Conservation (phyloP, 2,329 filamentous ascomycete species). For the Cordyceps pruinosa region DNA sequence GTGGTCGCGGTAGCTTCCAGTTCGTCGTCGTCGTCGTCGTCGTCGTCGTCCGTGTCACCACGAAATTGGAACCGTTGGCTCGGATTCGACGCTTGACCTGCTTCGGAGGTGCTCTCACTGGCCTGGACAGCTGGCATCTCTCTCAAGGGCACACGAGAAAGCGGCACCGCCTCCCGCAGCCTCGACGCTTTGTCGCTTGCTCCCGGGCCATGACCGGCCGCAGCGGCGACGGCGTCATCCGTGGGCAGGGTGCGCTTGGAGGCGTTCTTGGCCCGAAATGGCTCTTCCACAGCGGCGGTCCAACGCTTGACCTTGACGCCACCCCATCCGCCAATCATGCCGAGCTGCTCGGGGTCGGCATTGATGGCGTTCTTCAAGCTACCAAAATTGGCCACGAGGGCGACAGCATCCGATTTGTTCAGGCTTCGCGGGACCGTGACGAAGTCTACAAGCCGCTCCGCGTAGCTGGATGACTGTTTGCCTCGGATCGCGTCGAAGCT, state of each 20-base stretch:
- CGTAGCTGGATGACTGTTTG: slow-evolving; percentile 75
- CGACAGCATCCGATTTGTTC: slow-evolving; percentile 91
- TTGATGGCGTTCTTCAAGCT: slow-evolving; percentile 82
- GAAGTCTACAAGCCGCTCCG: slow-evolving; percentile 84
- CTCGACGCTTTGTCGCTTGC: slow-evolving; percentile 20
- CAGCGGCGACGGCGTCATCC: slow-evolving; percentile 11
- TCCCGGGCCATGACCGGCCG: neutral
- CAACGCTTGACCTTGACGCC: slow-evolving; percentile 89
- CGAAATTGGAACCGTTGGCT: slow-evolving; percentile 31
- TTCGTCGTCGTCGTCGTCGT: slow-evolving; percentile 41
- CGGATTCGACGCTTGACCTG: slow-evolving; percentile 1
- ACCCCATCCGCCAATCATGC: slow-evolving; percentile 84
- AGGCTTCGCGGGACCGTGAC: slow-evolving; percentile 83
- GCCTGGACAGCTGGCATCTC: slow-evolving; percentile 27
- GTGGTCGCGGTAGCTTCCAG: slow-evolving; percentile 46
- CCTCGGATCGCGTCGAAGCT: slow-evolving; percentile 74
- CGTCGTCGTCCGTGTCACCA: slow-evolving; percentile 37
- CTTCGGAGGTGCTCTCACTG: neutral
- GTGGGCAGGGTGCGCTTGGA: slow-evolving; percentile 38
- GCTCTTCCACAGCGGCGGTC: slow-evolving; percentile 74
- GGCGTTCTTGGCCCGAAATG: slow-evolving; percentile 70
- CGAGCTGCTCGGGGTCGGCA: slow-evolving; percentile 77
- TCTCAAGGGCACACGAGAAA: slow-evolving; percentile 34
- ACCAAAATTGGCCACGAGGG: slow-evolving; percentile 85
- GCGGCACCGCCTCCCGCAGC: slow-evolving; percentile 33